Base-by-base conservation (phyloP, 1,284 basidiomycete species). In the Cerrena zonata region DNA sequence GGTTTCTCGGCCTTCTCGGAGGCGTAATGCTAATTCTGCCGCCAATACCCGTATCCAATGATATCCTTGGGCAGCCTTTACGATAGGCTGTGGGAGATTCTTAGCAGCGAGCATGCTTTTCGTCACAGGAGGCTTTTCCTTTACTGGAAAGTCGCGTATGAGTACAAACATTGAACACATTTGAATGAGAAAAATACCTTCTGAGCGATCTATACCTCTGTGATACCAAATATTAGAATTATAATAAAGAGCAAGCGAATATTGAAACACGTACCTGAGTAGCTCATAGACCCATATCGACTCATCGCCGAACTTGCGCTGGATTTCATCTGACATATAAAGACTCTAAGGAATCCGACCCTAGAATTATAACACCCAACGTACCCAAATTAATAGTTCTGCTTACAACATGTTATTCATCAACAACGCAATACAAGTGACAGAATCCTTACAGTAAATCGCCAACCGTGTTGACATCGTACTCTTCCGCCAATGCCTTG, bases 41-140 rank as follows among this genome's bases (percentile, higher is more conserved):
- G 93, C 84, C 18, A 98, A 80, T 7, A 98, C 87, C 3, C 84
- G 77, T 27, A 99, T 79, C 96, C 95, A 99, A 56, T 94, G 89
- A 46, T 82, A 74, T 0, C 91, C 92, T 58, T 94, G 85, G 4
- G 80, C 72, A 11, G 79, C 69, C 34, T 82, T 85, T 2, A 77
- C 86, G 30, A 96, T 84, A 1, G 86, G 80, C 21, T 84, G 82
- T 0, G 86, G 82, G 21, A 95, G 79, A 61, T 95, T 96, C 67
- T 97, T 97, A 10, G 91, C 87, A 0, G 92, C 91, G 47, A 93
- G 72, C 94, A 97, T 97, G 57, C 89, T 93, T 71, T 96, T 96
- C 55, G 79, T 84, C 37, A 87, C 72, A 0, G 78, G 73, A 2
- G 87, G 77, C 65, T 93, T 92, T 60, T 91, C 89, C 63, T 91